phyloP scores from a whole-genome alignment of 2,329 filamentous ascomycete genomes.

The Hymenoscyphus repandus region DNA sequence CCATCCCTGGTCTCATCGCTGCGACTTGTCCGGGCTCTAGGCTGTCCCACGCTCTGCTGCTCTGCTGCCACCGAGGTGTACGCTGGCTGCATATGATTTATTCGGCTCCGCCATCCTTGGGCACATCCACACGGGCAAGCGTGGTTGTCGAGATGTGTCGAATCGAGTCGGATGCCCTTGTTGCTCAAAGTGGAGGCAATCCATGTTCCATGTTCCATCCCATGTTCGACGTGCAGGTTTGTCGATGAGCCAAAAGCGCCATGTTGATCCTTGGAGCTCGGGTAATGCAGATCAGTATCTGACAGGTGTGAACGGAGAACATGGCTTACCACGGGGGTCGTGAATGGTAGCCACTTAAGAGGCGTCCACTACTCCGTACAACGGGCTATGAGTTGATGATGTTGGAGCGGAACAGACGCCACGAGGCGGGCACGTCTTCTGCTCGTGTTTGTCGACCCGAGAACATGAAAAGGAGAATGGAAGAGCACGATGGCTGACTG shows the following conservation, averaged over 20 bases:
- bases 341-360: slow-evolving; percentile 17
- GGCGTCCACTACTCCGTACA: not conserved
- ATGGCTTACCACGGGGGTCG: slow-evolving; percentile 4
- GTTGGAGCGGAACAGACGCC: not conserved
- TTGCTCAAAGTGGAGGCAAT: slow-evolving; percentile 13
- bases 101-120: slow-evolving; percentile 25
- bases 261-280: slow-evolving; percentile 27
- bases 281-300: slow-evolving; percentile 29
- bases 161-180: slow-evolving; percentile 23
- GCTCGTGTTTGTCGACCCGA: slow-evolving; percentile 1
- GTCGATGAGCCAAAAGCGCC: slow-evolving; percentile 28
- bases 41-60: slow-evolving; percentile 1
- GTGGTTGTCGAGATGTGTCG: slow-evolving; percentile 10
- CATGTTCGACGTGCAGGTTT: slow-evolving; percentile 13
- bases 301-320: slow-evolving; percentile 21
- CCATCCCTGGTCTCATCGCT: not conserved
- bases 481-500: not conserved
- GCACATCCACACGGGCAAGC: slow-evolving; percentile 21
- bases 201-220: slow-evolving; percentile 17
- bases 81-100: slow-evolving; percentile 8
- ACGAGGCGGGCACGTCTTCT: slow-evolving; percentile 10
- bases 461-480: not conserved
- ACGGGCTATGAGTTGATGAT: not conserved
- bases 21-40: not conserved
- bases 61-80: not conserved